Conservation (phyloP, 2,329 filamentous ascomycete genomes). For the Hymenoscyphus fraxineus region DNA sequence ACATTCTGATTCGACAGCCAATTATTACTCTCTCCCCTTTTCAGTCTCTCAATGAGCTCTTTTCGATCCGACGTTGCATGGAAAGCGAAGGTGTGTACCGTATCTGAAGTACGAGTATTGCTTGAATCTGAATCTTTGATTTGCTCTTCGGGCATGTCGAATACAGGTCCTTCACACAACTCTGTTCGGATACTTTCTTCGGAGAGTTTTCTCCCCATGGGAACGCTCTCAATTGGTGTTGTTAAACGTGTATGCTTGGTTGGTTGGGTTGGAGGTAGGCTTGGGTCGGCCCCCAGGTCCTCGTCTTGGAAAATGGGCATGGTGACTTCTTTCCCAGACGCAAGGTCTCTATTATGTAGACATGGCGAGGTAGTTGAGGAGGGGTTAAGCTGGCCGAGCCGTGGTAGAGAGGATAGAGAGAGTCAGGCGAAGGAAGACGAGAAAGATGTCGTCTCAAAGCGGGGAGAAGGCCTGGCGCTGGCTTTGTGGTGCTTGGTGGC, state of each 20-base stretch:
- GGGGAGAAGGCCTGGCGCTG: conserved; percentile 16
- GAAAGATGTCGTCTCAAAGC: conserved; percentile 20
- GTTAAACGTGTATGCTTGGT: conserved; percentile 23
- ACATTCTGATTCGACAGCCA: conserved; percentile 68
- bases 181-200: conserved; percentile 60
- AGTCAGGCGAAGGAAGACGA: conserved; percentile 6
- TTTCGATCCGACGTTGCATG: conserved; percentile 54
- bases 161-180: conserved; percentile 55
- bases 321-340: conserved; percentile 22
- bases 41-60: conserved; percentile 80
- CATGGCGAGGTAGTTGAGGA: conserved; percentile 22
- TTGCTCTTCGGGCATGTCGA: conserved; percentile 25
- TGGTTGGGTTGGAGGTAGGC: conserved; percentile 18
- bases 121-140: conserved; percentile 11
- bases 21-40: conserved; percentile 70
- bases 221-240: conserved; percentile 19
- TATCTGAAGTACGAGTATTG: conserved; percentile 14
- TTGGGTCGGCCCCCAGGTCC: conserved; percentile 38
- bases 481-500: conserved; percentile 13
- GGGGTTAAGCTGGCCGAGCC: not conserved
- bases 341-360: conserved; percentile 20
- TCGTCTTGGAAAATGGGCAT: conserved; percentile 59
- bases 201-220: conserved; percentile 42
- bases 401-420: conserved; percentile 13
- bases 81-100: conserved; percentile 19